Evolutionary conservation across 768 basidiomycete genomes (phyloP).

Genomic region (Naganishia friedmannii): DNA sequence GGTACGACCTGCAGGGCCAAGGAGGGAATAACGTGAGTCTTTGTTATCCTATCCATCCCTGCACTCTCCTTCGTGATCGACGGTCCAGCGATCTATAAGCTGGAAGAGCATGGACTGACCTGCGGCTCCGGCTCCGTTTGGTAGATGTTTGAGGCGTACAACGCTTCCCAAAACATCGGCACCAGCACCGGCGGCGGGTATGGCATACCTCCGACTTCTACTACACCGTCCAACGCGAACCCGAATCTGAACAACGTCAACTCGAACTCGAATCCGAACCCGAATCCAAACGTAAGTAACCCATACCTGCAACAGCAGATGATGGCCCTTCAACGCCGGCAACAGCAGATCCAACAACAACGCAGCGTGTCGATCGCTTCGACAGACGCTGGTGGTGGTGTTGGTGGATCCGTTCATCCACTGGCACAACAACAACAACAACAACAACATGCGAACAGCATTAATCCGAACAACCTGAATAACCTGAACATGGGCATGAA

Average conservation of each 20-base stretch:
- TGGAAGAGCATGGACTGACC: too few species aligned
- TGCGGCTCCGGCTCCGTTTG: too few species aligned
- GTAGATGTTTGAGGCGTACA: too few species aligned
- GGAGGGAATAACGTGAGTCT: too few species aligned
- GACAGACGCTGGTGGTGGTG: not conserved
- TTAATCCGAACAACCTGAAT: constrained; percentile 4
- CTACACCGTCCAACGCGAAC: not conserved
- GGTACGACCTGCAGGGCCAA: too few species aligned
- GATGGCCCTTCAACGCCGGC: constrained; percentile 16
- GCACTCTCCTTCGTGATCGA: too few species aligned
- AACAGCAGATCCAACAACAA: constrained; percentile 30
- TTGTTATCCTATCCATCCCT: too few species aligned
- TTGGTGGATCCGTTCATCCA: not conserved
- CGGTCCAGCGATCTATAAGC: too few species aligned
- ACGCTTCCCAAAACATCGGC: too few species aligned
- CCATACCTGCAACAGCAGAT: constrained; percentile 31
- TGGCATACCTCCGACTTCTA: too few species aligned
- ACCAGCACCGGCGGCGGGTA: too few species aligned
- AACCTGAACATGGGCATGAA: not conserved
- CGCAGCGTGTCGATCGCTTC: constrained; percentile 14
- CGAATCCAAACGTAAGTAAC: not conserved
- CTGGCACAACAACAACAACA: constrained; percentile 24
- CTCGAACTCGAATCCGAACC: not conserved
- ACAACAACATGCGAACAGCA: constrained; percentile 18
- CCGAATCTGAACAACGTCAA: not conserved